Evolutionary conservation across 1,284 basidiomycete species (phyloP).

Genomic region (Tremellales sp.): DNA sequence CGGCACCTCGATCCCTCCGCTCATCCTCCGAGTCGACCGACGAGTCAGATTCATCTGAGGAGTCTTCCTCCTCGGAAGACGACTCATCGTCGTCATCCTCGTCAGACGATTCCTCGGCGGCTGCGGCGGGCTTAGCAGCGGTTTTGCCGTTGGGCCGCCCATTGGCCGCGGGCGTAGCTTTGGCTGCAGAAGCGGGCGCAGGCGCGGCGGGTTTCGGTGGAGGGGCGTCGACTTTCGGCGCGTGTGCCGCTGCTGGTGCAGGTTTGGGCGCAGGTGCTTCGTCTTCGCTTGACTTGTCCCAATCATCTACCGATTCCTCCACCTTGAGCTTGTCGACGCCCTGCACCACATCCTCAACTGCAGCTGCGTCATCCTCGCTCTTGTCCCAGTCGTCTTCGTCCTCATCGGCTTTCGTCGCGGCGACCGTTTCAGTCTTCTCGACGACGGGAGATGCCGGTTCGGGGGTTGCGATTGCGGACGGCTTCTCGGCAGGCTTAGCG

Average conservation of each 20-base stretch:
- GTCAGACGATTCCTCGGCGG: slow-evolving; percentile 21
- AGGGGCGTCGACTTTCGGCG: slow-evolving; percentile 25
- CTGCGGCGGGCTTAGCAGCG: slow-evolving; percentile 24
- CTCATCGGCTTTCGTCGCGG: slow-evolving; percentile 45
- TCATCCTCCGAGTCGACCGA: slow-evolving; percentile 53
- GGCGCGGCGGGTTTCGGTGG: slow-evolving; percentile 22
- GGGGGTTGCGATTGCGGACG: no score
- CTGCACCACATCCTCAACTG: slow-evolving; percentile 18
- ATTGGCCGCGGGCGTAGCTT: slow-evolving; percentile 4
- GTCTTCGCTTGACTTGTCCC: slow-evolving; percentile 60
- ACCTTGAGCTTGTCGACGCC: slow-evolving; percentile 39
- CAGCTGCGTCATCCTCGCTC: slow-evolving; percentile 63
- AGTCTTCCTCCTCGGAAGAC: slow-evolving; percentile 24
- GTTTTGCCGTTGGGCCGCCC: slow-evolving; percentile 32
- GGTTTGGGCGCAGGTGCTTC: slow-evolving; percentile 43
- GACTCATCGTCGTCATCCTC: slow-evolving; percentile 15
- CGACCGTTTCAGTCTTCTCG: slow-evolving; percentile 26
- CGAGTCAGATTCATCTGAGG: slow-evolving; percentile 49
- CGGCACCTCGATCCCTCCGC: slow-evolving; percentile 77
- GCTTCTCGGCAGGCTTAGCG: slow-evolving; percentile 8
- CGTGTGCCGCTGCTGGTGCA: slow-evolving; percentile 11
- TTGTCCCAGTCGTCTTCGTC: slow-evolving; percentile 75
- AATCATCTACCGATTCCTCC: slow-evolving; percentile 57
- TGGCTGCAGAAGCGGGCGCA: neutral
- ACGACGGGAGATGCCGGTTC: slow-evolving; percentile 9